Percentiles rank a stretch among this genome's conserved stretches.
Conservation (phyloP, 2,329 filamentous ascomycete species). For the Aspergillus brasiliensis region DNA sequence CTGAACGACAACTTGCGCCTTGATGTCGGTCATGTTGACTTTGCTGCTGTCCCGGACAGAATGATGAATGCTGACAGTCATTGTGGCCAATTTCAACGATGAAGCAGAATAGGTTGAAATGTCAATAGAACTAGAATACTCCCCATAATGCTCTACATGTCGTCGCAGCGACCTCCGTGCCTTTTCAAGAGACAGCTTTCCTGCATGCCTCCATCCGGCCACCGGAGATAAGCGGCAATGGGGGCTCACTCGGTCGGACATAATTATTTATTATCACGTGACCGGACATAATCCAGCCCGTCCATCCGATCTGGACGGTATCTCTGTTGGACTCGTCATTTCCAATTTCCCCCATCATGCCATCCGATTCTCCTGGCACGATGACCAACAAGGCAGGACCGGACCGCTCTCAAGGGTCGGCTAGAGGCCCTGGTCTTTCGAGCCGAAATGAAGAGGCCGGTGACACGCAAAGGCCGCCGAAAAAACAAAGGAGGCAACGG, state of each 20-base stretch:
- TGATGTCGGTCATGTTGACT: conserved; percentile 1
- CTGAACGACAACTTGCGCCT: background rate
- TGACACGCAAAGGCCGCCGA: background rate
- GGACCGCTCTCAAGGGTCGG: background rate
- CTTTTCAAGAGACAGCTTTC: background rate
- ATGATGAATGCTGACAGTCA: background rate
- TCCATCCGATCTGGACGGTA: background rate
- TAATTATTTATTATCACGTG: background rate
- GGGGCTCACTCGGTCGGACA: background rate
- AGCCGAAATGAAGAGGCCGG: background rate
- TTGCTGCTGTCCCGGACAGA: background rate
- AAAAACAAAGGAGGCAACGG: conserved; percentile 4
- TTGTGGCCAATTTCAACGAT: background rate
- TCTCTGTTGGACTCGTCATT: background rate
- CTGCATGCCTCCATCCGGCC: background rate
- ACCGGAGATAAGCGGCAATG: background rate
- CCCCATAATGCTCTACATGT: too few species aligned
- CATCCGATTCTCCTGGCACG: background rate
- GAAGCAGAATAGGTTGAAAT: background rate
- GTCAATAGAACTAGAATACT: background rate
- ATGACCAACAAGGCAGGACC: background rate
- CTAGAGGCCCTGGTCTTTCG: background rate
- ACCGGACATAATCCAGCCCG: background rate
- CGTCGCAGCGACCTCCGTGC: background rate
- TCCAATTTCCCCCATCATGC: background rate